Conservation (phyloP, 139 green algal species). For the Chlorella sp. region DNA sequence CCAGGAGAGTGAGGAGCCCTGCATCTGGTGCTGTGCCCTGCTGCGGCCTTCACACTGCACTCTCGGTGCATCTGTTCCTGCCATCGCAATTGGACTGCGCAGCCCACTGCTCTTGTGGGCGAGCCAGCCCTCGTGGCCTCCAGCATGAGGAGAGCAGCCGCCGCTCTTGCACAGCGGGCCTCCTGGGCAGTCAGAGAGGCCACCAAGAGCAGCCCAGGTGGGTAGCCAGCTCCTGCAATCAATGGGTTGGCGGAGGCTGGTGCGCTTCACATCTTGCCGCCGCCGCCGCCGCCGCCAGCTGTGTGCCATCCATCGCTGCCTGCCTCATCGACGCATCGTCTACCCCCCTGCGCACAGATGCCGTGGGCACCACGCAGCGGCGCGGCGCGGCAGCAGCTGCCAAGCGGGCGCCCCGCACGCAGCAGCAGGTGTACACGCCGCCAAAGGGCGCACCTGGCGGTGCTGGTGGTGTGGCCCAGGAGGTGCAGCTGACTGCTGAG, state of each 20-base stretch:
- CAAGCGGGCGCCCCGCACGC: neutral
- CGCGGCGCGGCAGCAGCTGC: neutral
- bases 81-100: no score
- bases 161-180: neutral
- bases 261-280: neutral
- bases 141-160: neutral
- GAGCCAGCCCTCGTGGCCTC: no score
- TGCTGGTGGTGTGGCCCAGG: neutral
- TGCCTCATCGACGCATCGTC: neutral
- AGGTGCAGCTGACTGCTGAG: neutral
- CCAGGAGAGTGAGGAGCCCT: no score
- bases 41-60: neutral
- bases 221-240: no score
- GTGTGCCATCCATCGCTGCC: neutral
- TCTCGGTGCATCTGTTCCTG: no score
- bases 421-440: neutral
- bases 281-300: neutral
- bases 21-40: no score
- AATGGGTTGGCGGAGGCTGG: no score
- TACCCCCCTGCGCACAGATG: neutral
- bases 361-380: neutral
- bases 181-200: neutral
- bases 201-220: no score
- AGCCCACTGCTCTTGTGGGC: no score
- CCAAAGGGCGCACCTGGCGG: no score